Evolutionary conservation across 225 moss, liverwort and hornwort genomes (phyloP).

Genomic region (Anthoceros angustus): DNA sequence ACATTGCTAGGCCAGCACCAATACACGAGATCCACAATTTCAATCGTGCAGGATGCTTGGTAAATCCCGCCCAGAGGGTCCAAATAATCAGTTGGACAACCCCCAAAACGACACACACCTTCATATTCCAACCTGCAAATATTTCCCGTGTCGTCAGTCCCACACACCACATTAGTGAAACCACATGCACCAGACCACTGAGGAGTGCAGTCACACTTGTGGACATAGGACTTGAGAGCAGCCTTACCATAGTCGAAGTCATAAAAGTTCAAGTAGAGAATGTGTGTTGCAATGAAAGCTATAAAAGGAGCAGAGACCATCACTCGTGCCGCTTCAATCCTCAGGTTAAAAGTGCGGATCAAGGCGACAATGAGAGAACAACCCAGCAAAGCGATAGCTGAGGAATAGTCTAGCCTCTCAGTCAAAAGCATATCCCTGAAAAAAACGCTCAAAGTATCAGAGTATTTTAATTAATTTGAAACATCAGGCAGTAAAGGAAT

Average conservation of each 20-base stretch:
- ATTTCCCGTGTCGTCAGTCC: background rate
- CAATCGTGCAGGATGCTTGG: slow-evolving; percentile 61
- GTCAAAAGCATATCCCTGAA: slow-evolving; percentile 78
- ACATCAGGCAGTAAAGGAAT: background rate
- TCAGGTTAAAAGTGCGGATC: slow-evolving; percentile 59
- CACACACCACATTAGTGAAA: background rate
- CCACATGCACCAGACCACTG: background rate
- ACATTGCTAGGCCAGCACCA: slow-evolving; percentile 77
- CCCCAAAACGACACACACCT: slow-evolving; percentile 63
- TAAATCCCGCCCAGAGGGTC: slow-evolving; percentile 61
- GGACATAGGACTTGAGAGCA: background rate
- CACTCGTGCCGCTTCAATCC: slow-evolving; percentile 63
- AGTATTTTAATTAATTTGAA: too few relatives aligned
- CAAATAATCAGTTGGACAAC: slow-evolving; percentile 55
- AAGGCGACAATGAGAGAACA: slow-evolving; percentile 68
- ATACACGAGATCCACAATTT: slow-evolving; percentile 63
- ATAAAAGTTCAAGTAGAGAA: slow-evolving; percentile 86
- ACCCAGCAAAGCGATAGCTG: slow-evolving; percentile 80
- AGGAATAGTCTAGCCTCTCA: slow-evolving; percentile 90
- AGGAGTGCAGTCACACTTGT: background rate
- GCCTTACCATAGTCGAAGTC: slow-evolving; percentile 74
- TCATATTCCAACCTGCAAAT: slow-evolving; percentile 75
- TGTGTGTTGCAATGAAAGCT: slow-evolving; percentile 76
- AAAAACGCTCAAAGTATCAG: background rate
- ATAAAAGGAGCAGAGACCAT: slow-evolving; percentile 89